phyloP scores from a whole-genome alignment of 2,329 filamentous ascomycete genomes.

The Pseudocercospora macadamiae region DNA sequence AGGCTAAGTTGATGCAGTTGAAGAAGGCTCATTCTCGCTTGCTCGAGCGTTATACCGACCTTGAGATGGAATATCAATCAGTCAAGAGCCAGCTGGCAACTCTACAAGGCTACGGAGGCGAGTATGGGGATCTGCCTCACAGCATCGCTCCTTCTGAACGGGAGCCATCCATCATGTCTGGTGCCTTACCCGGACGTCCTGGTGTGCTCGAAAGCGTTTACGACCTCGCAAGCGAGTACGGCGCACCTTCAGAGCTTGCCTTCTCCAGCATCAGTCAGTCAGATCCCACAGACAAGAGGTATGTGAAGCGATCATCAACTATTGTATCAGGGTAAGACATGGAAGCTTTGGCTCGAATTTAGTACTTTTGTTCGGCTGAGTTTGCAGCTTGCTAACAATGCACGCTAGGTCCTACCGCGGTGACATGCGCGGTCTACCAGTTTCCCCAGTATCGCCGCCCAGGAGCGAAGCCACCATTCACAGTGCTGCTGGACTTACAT shows the following conservation, averaged over 20 bases:
- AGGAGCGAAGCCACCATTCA: conserved; percentile 28
- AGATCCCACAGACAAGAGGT: conserved; percentile 25
- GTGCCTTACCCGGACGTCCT: conserved; percentile 20
- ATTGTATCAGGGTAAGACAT: conserved; percentile 1
- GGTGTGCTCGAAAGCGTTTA: conserved; percentile 30
- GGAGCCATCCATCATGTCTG: conserved; percentile 21
- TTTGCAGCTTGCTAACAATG: background rate
- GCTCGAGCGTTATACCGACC: conserved; percentile 54
- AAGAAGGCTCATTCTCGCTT: conserved; percentile 58
- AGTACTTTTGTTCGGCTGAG: background rate
- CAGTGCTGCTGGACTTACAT: conserved; percentile 28
- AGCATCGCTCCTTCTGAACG: conserved; percentile 4
- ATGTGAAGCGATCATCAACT: conserved; percentile 4
- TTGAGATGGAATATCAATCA: conserved; percentile 42
- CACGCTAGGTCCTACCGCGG: conserved; percentile 5
- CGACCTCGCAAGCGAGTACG: conserved; percentile 28
- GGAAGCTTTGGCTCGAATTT: background rate
- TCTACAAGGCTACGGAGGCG: conserved; percentile 15
- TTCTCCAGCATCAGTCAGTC: conserved; percentile 25
- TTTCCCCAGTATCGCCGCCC: conserved; percentile 23
- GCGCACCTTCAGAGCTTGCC: conserved; percentile 13
- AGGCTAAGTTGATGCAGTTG: conserved; percentile 52
- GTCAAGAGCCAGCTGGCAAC: conserved; percentile 32
- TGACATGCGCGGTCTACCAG: conserved; percentile 16
- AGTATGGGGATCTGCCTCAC: background rate